phyloP scores from a whole-genome alignment of 140 eudicot genomes.

The Stevia rebaudiana region DNA sequence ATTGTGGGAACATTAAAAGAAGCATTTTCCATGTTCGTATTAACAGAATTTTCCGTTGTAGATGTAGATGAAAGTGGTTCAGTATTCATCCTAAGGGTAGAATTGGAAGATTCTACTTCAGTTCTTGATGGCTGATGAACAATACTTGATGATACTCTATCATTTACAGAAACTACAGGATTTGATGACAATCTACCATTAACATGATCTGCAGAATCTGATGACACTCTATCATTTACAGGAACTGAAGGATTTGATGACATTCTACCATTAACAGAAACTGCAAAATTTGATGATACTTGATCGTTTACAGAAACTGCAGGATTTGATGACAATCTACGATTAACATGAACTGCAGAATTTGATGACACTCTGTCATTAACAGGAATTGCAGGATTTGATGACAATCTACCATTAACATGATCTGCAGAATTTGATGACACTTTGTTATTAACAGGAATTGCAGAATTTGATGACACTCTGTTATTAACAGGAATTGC shows the following conservation, averaged over 20 bases:
- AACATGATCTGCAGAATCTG: constrained; percentile 22
- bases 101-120: constrained; percentile 30
- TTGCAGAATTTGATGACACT: not conserved
- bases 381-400: constrained; percentile 13
- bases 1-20: constrained; percentile 7
- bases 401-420: not conserved
- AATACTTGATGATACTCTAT: constrained; percentile 21
- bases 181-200: not conserved
- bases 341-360: constrained; percentile 20
- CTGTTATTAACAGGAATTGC: not conserved
- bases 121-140: constrained; percentile 21
- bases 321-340: not conserved
- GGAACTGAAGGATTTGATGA: constrained; percentile 9
- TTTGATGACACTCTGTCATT: constrained; percentile 21
- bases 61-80: constrained; percentile 19
- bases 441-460: constrained; percentile 20
- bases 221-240: constrained; percentile 18
- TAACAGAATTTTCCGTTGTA: constrained; percentile 32
- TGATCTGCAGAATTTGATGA: constrained; percentile 25
- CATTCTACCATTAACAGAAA: not conserved
- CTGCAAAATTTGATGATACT: not conserved
- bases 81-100: constrained; percentile 21
- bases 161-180: constrained; percentile 14
- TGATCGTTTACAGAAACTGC: too few relatives aligned
- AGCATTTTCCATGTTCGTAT: constrained; percentile 18